A percentile compares a stretch with the other conserved stretches of the same genome.
Conservation (phyloP, 768 basidiomycete species). For the Trametes elegans region DNA sequence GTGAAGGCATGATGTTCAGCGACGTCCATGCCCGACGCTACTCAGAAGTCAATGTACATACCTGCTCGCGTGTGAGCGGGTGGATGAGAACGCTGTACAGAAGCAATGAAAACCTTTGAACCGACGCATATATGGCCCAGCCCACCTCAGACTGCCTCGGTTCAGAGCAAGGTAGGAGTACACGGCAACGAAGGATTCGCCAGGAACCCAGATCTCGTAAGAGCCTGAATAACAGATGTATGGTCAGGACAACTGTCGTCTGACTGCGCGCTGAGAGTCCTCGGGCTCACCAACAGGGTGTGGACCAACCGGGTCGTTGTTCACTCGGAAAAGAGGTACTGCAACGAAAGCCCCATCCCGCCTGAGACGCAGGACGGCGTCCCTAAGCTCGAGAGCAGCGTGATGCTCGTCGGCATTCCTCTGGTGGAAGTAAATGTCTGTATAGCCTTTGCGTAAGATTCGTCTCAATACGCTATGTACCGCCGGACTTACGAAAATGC, state of each 20-base stretch:
- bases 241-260: no score
- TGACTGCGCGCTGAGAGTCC: not conserved
- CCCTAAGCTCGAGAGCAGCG: slow-evolving; percentile 64
- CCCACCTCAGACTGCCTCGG: slow-evolving; percentile 65
- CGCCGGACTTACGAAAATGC: slow-evolving; percentile 17
- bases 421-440: slow-evolving; percentile 82
- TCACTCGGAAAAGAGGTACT: slow-evolving; percentile 72
- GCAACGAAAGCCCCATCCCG: slow-evolving; percentile 79
- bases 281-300: slow-evolving; percentile 67
- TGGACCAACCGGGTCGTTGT: slow-evolving; percentile 65
- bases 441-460: no score
- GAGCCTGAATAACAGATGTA: slow-evolving; percentile 61
- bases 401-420: slow-evolving; percentile 58
- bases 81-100: slow-evolving; percentile 65
- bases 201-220: slow-evolving; percentile 79
- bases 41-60: slow-evolving; percentile 33
- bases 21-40: no score
- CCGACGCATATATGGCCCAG: not conserved
- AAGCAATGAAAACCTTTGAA: no score
- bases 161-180: slow-evolving; percentile 74
- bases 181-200: slow-evolving; percentile 71
- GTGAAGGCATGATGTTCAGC: not conserved
- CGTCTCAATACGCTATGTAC: not conserved
- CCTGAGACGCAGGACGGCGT: slow-evolving; percentile 67
- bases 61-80: slow-evolving; percentile 70